Conservation (phyloP, 106 monocot genomes). For the Dactylorhiza incarnata region DNA sequence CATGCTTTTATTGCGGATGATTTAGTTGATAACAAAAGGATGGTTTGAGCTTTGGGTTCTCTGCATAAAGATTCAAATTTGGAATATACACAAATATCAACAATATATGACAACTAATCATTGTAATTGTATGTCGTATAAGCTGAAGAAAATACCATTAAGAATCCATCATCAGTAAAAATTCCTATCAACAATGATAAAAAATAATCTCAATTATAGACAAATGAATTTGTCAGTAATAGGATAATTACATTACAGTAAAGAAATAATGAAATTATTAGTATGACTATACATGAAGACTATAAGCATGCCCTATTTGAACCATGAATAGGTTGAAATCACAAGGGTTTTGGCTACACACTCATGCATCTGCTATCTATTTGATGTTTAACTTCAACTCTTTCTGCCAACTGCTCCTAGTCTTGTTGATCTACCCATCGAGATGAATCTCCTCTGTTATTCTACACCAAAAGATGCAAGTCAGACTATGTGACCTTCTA, state of each 20-base stretch:
- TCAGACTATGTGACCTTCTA: no score
- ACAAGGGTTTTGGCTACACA: slow-evolving; percentile 63
- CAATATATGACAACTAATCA: background rate
- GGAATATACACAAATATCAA: background rate
- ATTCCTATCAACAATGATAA: background rate
- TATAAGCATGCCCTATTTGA: slow-evolving; percentile 48
- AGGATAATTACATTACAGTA: background rate
- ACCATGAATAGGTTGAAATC: slow-evolving; percentile 96
- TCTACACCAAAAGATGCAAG: no score
- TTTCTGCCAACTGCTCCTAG: no score
- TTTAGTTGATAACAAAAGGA: background rate
- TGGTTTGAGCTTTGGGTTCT: background rate
- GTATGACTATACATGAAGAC: background rate
- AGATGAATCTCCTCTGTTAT: no score
- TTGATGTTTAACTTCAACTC: no score
- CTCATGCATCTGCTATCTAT: slow-evolving; percentile 98
- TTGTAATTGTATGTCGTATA: background rate
- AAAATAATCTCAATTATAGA: background rate
- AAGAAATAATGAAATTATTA: background rate
- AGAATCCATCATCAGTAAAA: background rate
- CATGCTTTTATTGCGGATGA: background rate
- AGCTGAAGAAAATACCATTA: background rate
- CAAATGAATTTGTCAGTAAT: background rate
- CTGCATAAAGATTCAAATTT: background rate
- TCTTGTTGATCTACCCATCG: no score